Percentiles rank a stretch among this genome's conserved stretches.
phyloP scores from a whole-genome alignment of 2,329 filamentous ascomycete species.

The Cordyceps cicadae region DNA sequence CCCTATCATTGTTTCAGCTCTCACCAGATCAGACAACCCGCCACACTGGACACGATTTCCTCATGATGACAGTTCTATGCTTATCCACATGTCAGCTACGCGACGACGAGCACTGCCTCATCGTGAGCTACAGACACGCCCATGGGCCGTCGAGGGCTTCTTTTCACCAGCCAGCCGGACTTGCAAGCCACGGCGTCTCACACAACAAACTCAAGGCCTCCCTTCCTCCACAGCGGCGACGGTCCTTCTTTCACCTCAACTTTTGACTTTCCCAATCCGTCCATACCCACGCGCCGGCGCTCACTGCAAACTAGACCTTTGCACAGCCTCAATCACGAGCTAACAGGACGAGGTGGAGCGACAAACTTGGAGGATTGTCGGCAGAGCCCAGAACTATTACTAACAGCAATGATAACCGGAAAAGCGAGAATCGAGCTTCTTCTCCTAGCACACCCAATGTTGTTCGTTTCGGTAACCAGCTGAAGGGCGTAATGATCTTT shows the following conservation, averaged over 20 bases:
- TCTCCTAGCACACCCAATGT: no score
- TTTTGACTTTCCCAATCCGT: neutral
- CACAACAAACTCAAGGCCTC: no score
- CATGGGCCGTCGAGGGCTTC: neutral
- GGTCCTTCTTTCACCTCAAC: neutral
- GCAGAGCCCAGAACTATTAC: neutral
- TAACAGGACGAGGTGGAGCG: neutral
- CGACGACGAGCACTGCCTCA: conserved; percentile 1
- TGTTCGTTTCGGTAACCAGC: neutral
- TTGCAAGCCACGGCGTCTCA: neutral
- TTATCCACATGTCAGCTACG: neutral
- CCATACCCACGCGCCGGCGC: neutral
- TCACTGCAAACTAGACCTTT: neutral
- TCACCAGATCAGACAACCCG: neutral
- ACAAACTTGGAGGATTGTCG: neutral
- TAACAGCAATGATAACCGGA: neutral
- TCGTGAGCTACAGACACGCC: neutral
- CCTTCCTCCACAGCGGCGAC: neutral
- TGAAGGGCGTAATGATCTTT: neutral
- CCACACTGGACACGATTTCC: neutral
- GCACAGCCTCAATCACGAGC: conserved; percentile 1
- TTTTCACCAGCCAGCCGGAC: neutral
- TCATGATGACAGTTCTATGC: neutral
- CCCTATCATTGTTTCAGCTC: neutral
- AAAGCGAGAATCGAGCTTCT: neutral